Base-by-base conservation (phyloP, 441 rosid species). In the Euphorbia celastroides region DNA sequence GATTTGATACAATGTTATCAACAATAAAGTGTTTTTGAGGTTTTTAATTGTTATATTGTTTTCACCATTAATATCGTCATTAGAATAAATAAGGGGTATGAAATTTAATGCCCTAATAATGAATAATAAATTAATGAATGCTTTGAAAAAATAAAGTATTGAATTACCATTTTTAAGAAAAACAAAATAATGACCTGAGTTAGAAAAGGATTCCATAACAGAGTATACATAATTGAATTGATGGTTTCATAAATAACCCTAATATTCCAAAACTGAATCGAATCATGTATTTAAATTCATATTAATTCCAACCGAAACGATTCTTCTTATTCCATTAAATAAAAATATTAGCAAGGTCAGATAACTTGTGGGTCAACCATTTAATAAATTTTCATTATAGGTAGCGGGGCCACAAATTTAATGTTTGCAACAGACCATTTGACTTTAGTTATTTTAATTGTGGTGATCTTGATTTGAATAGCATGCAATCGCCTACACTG, bases 401-500 rank as follows among this genome's bases (percentile, higher is more conserved):
- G 5, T 19, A 51, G 50, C 5, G 23, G 56, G 54, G 22, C 4
- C 54, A 16, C 16, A 16, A 34, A 44, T 44, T 44, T 44, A 3
- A 3, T 44, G 1, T 14, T 44, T 12, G 27, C 27, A 11, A 14
- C 31, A 2, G 7, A n/a, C 28, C 46, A 38, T 23, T 61, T 22
- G 51, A 22, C 51, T 61, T 61, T 26, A n/a, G 8, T 19, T 36
- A 28, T 25, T 34, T 22, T 36, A 8, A 11, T 7, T 22, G 55
- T 55, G 48, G 38, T n/a, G 14, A 11, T 7, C 44, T 11, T 38
- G 44, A n/a, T n/a, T n/a, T n/a, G 7, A 3, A 9, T 51, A 93
- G 99, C 99, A 93, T 84, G 99, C 97, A 19, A 93, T 93, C 44
- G 99, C 99, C 2, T 93, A 85, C 82, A 89, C 97, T 0, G 93